phyloP scores from a whole-genome alignment of 768 basidiomycete species.

The Megacollybia marginata region DNA sequence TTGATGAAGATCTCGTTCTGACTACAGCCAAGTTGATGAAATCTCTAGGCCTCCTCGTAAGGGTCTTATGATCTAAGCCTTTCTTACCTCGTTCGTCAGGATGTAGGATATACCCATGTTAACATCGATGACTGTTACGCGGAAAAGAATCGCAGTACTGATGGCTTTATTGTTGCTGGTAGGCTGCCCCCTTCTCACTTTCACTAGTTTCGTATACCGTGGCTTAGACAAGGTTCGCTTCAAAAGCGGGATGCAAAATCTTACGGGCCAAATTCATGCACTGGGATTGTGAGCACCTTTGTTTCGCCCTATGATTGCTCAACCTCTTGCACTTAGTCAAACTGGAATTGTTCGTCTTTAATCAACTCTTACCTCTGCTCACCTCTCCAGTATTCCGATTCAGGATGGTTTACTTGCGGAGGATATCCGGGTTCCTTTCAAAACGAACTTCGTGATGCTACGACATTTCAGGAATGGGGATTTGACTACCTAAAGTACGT shows the following conservation, averaged over 20 bases:
- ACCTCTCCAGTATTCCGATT: conserved; percentile 41
- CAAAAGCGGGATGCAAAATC: conserved; percentile 45
- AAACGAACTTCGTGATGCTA: conserved; percentile 51
- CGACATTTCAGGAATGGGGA: conserved; percentile 54
- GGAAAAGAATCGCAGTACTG: conserved; percentile 41
- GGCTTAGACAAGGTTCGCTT: conserved; percentile 42
- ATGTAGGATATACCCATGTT: conserved; percentile 49
- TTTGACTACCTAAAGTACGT: conserved; percentile 61
- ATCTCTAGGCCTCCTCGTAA: conserved; percentile 45
- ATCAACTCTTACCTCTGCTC: too few species aligned
- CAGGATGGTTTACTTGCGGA: conserved; percentile 62
- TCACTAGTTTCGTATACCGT: not conserved
- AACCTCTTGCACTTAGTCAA: conserved; percentile 19
- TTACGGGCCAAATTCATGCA: conserved; percentile 49
- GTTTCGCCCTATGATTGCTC: not conserved
- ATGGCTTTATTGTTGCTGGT: conserved; percentile 53
- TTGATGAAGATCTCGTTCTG: conserved; percentile 43
- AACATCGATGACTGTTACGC: conserved; percentile 66
- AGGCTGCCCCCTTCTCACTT: conserved; percentile 1
- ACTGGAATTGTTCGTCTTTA: conserved; percentile 30
- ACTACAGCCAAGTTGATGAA: conserved; percentile 45
- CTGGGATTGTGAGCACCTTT: conserved; percentile 41
- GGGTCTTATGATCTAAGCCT: conserved; percentile 3
- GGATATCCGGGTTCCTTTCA: conserved; percentile 58
- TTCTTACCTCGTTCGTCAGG: conserved; percentile 22